Conservation (phyloP, 164 flowering plant species). For the Paratinospora sagittata region DNA sequence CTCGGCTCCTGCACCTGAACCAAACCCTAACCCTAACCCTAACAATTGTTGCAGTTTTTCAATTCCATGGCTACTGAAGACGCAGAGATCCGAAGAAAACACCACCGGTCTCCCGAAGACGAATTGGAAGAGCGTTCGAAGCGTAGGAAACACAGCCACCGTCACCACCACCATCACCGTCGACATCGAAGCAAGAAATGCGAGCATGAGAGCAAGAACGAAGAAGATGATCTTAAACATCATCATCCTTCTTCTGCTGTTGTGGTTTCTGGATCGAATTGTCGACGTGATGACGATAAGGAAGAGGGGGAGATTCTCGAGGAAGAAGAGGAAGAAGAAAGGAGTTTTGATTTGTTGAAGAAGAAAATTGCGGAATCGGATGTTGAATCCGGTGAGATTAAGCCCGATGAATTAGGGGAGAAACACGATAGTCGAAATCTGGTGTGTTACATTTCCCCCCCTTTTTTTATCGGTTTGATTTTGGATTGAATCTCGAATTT, state of each 20-base stretch:
- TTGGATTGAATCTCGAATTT: neutral
- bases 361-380: constrained; percentile 30
- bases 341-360: constrained; percentile 15
- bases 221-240: constrained; percentile 16
- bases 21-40: constrained; percentile 5
- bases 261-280: constrained; percentile 5
- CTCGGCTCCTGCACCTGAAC: neutral
- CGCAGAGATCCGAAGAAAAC: constrained; percentile 38
- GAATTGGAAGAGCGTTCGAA: constrained; percentile 55
- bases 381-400: constrained; percentile 44
- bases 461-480: neutral
- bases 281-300: constrained; percentile 49
- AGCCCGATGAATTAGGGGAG: constrained; percentile 21
- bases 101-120: constrained; percentile 41
- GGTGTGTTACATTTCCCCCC: constrained; percentile 31
- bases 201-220: constrained; percentile 18
- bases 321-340: constrained; percentile 62
- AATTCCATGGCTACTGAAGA: constrained; percentile 51
- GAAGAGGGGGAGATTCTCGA: constrained; percentile 98
- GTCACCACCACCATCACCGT: constrained; percentile 33
- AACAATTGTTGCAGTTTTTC: neutral
- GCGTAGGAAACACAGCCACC: constrained; percentile 76
- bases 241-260: neutral
- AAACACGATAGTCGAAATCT: constrained; percentile 15
- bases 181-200: constrained; percentile 50